These are phyloP conservation scores for Mollisia scopiformis DNA, from an alignment of 2,329 filamentous ascomycete genomes.

Conservation along the genomic window DNA sequence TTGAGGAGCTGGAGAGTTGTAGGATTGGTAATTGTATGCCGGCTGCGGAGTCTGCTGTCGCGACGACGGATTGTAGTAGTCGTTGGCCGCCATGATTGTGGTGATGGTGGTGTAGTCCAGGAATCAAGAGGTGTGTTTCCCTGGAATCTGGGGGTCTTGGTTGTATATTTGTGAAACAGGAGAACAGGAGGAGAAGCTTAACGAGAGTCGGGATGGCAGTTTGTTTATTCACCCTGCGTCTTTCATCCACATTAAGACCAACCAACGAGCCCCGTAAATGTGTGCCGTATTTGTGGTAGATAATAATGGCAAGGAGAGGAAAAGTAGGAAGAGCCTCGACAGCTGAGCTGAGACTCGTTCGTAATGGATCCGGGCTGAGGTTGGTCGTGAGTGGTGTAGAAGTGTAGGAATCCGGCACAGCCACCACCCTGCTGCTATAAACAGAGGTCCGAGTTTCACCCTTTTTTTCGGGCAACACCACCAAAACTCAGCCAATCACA, in stretches of 20 bases:
- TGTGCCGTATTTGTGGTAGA: no score
- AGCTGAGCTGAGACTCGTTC: not conserved
- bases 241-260: not conserved
- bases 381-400: not conserved
- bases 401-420: not conserved
- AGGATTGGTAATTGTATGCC: conserved; percentile 15
- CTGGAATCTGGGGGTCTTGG: not conserved
- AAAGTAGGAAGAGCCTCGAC: not conserved
- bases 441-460: not conserved
- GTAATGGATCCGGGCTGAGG: not conserved
- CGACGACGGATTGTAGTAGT: not conserved
- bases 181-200: conserved; percentile 1
- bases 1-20: conserved; percentile 15
- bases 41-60: not conserved
- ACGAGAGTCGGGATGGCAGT: conserved; percentile 1
- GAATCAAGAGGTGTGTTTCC: not conserved
- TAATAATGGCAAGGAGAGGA: not conserved
- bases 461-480: not conserved
- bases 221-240: not conserved
- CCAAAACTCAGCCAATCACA: not conserved
- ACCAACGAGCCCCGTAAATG: no score
- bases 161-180: not conserved
- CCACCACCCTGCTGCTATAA: not conserved
- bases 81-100: not conserved
- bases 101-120: not conserved